Conservation (phyloP, 2,329 filamentous ascomycete genomes). For the Colletotrichum endophyticum region DNA sequence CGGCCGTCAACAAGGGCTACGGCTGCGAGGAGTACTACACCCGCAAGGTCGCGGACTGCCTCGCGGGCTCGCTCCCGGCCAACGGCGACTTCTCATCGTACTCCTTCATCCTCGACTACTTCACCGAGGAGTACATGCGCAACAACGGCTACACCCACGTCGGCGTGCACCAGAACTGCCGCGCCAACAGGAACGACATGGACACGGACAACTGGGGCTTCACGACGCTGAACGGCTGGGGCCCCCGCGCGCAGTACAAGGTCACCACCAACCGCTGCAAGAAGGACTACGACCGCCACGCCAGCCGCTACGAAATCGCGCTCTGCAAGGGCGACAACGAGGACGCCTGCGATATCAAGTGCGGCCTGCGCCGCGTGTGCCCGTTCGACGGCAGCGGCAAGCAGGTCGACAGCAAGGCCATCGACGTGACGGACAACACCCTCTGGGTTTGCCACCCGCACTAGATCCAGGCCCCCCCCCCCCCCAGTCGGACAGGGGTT, state of each 20-base stretch:
- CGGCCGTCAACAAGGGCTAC: not conserved
- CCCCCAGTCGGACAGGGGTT: not conserved
- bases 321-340: constrained; percentile 3
- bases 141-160: not conserved
- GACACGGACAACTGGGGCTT: constrained; percentile 4
- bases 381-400: not conserved
- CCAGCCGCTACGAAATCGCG: constrained; percentile 7
- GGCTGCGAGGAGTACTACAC: not conserved
- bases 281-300: not conserved
- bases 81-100: not conserved
- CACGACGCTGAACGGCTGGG: not conserved
- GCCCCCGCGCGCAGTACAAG: not conserved
- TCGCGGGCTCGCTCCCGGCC: not conserved
- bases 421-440: not conserved
- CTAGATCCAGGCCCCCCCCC: not conserved
- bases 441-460: constrained; percentile 2
- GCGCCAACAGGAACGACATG: not conserved
- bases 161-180: not conserved
- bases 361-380: not conserved
- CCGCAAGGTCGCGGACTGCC: not conserved
- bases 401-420: not conserved
- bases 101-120: not conserved
- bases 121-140: not conserved
- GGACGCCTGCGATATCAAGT: not conserved
- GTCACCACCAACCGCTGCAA: not conserved